phyloP scores from a whole-genome alignment of 257 asterid species.

The Parsonsia alboflavescens region DNA sequence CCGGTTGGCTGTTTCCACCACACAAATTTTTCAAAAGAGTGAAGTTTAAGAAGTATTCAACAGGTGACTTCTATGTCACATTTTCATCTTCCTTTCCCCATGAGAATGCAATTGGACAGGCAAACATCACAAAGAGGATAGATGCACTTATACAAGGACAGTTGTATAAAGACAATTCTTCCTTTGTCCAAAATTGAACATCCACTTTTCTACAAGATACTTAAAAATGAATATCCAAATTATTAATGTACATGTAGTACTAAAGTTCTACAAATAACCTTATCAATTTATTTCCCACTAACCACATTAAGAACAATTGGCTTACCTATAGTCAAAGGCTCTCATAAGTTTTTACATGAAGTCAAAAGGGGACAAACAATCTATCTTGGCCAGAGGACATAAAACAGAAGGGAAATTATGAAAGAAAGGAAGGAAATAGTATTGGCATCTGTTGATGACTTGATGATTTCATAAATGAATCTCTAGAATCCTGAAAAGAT shows the following conservation, averaged over 20 bases:
- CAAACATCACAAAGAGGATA: not conserved
- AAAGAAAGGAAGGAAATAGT: not conserved
- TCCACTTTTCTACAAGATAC: not conserved
- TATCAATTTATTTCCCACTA: not conserved
- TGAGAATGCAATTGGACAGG: not conserved
- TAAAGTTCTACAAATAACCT: not conserved
- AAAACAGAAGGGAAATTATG: not conserved
- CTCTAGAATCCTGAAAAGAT: not conserved
- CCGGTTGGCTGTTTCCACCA: slow-evolving; percentile 78
- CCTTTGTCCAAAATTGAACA: not conserved
- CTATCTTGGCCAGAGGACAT: not conserved
- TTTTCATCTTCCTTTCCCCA: not conserved
- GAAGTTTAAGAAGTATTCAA: not conserved
- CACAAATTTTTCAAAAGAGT: slow-evolving; percentile 2
- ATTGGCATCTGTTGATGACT: not conserved
- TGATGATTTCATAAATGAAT: not conserved
- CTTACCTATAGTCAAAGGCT: not conserved
- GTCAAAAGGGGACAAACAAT: not conserved
- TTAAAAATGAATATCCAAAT: too few species aligned
- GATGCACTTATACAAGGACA: not conserved
- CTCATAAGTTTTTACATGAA: not conserved
- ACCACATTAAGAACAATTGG: not conserved
- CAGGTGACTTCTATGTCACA: too few species aligned
- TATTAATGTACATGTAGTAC: too few species aligned
- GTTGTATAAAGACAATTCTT: not conserved